phyloP scores from a whole-genome alignment of 1,284 basidiomycete species.

The Melampsora abietis-canadensis region DNA sequence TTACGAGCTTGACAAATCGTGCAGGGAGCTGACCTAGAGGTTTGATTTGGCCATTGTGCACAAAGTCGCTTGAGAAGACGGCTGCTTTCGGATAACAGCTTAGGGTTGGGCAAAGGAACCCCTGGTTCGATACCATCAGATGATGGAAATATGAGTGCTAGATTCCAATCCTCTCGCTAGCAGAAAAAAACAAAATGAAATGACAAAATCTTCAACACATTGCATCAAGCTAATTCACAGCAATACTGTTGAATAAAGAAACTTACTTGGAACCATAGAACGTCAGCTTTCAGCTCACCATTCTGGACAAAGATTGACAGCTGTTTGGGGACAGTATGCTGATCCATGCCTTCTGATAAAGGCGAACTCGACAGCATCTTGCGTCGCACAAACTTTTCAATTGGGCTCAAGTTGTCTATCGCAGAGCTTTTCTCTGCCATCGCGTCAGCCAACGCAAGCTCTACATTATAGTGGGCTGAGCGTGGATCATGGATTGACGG shows the following conservation, averaged over 20 bases:
- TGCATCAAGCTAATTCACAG: no score
- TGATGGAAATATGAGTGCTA: not conserved
- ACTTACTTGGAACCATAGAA: not conserved
- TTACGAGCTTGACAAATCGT: not conserved
- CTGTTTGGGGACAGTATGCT: not conserved
- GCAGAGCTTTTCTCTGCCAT: conserved; percentile 32
- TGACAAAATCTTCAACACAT: no score
- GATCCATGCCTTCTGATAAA: not conserved
- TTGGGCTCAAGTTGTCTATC: not conserved
- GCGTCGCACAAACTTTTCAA: not conserved
- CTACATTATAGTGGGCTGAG: conserved; percentile 31
- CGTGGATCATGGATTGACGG: conserved; percentile 26
- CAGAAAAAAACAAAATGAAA: not conserved
- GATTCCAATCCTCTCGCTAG: conserved; percentile 4
- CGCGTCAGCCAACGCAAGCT: conserved; percentile 36
- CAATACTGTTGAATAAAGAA: not conserved
- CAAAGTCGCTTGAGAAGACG: conserved; percentile 1
- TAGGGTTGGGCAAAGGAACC: not conserved
- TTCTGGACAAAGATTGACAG: not conserved
- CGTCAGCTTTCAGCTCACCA: not conserved
- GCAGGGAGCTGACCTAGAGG: not conserved
- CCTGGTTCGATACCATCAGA: not conserved
- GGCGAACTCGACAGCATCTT: not conserved
- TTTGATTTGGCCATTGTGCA: not conserved
- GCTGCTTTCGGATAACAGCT: not conserved